Base-by-base conservation (phyloP, 2,329 filamentous ascomycete genomes). In the Tolypocladium nubicola region DNA sequence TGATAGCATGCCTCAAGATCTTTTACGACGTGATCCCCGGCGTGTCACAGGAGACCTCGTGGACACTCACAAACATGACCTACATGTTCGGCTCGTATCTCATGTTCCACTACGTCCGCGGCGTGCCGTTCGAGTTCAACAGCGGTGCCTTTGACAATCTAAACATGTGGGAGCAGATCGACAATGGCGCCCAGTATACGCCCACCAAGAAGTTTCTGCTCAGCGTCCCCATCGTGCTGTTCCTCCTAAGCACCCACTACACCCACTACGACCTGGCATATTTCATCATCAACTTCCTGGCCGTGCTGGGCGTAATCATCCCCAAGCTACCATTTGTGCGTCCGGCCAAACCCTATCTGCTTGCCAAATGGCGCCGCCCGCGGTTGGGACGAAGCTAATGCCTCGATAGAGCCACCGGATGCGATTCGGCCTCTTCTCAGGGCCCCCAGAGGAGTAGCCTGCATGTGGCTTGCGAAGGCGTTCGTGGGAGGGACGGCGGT, bases 111-210 rank as follows among this genome's bases (percentile, higher is more conserved):
- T 96, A 90, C 80, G 94, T 99, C 65, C 90, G 93, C 70, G 94
- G 94, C 65, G 90, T 97, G 52, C 94, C 94, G 7, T 99, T 99
- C 70, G 94, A 99, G 74, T 99, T 99, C 82, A 99, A 99, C 71
- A 88, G 90, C 57, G 94, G 94, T 59, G 94, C 94, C 65, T 99
- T 97, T 74, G 94, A 99, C 80, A 97, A 99, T 74, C 82, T 99
- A 69, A 99, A 97, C 78, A 97, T 99, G 94, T 99, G 94, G 94
- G 94, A 99, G 78, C 94, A 99, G 77, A 99, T 99, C 72, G 94
- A 99, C 78, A 95, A 97, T 68, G 94, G 94, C 52, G 94, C 94
- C 66, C 94, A 99, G 73, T 99, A 97, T 77, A 99, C 94, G 1
- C 94, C 94, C 4, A 90, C 94, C 63, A 99, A 99, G 81, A 99